These are phyloP conservation scores for Penicillium argentinense DNA, from an alignment of 495 filamentous ascomycete species.

Conservation along the genomic window DNA sequence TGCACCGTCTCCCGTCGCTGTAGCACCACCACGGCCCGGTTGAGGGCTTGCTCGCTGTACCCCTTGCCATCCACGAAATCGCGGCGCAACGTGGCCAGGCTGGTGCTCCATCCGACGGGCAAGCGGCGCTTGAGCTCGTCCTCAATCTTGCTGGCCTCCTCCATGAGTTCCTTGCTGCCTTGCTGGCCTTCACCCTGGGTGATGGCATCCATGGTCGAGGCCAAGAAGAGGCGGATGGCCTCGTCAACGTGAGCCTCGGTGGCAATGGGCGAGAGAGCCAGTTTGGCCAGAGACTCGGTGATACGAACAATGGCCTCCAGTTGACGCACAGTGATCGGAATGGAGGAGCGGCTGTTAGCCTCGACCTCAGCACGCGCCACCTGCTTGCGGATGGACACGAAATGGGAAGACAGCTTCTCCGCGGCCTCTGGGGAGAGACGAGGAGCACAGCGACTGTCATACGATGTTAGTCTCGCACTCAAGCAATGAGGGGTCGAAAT, in stretches of 20 bases:
- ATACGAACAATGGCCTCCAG: conserved; percentile 97
- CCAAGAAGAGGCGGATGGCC: conserved; percentile 95
- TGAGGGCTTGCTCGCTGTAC: conserved; percentile 82
- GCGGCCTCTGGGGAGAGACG: conserved; percentile 89
- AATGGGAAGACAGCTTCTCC: conserved; percentile 96
- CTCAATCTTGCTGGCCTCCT: conserved; percentile 85
- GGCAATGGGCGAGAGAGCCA: conserved; percentile 79
- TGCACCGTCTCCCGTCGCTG: conserved; percentile 88
- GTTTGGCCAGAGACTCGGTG: conserved; percentile 91
- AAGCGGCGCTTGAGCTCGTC: conserved; percentile 85
- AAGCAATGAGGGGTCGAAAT: not conserved
- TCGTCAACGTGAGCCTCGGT: conserved; percentile 94
- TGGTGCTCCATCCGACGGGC: conserved; percentile 94
- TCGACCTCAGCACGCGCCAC: conserved; percentile 88
- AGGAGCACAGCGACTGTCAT: conserved; percentile 78
- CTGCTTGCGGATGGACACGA: conserved; percentile 92
- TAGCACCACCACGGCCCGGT: conserved; percentile 80
- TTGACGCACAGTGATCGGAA: conserved; percentile 97
- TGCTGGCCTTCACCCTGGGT: conserved; percentile 75
- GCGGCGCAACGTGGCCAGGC: conserved; percentile 76
- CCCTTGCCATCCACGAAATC: conserved; percentile 89
- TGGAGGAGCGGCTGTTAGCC: conserved; percentile 82
- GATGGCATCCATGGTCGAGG: conserved; percentile 96
- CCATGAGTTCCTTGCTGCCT: conserved; percentile 83
- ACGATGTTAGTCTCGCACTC: conserved; percentile 33